These are phyloP conservation scores for Candida tropicalis DNA, from an alignment of 1,139 yeast genomes.

Conservation along the genomic window DNA sequence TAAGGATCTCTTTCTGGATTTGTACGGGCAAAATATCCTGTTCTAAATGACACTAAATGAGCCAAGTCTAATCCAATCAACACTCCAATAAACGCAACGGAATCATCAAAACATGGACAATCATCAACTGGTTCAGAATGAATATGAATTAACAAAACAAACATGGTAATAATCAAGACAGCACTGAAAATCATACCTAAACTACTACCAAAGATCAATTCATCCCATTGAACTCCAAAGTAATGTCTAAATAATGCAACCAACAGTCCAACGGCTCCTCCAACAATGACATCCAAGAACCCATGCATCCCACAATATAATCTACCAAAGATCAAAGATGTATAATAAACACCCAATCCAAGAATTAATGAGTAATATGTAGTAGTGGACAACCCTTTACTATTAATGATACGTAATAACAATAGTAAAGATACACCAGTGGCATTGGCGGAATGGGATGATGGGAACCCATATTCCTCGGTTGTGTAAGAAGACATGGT, in stretches of 20 bases:
- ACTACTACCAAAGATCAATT: slow-evolving; percentile 30
- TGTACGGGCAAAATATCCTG: slow-evolving; percentile 26
- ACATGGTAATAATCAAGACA: slow-evolving; percentile 38
- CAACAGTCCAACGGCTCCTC: slow-evolving; percentile 61
- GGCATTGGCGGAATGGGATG: slow-evolving; percentile 92
- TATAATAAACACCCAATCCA: slow-evolving; percentile 50
- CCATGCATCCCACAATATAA: slow-evolving; percentile 99
- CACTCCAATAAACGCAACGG: slow-evolving; percentile 93
- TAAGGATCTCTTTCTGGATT: slow-evolving; percentile 30
- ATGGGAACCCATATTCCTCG: slow-evolving; percentile 93
- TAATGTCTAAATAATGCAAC: slow-evolving; percentile 46
- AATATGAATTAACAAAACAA: slow-evolving; percentile 56
- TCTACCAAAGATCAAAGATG: slow-evolving; percentile 75
- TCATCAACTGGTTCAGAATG: slow-evolving; percentile 90
- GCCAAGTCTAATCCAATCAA: slow-evolving; percentile 71
- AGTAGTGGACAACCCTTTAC: slow-evolving; percentile 11
- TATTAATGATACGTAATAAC: slow-evolving; percentile 23
- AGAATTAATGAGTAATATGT: slow-evolving; percentile 16
- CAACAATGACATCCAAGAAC: slow-evolving; percentile 70
- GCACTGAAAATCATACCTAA: slow-evolving; percentile 36
- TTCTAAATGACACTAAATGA: slow-evolving; percentile 44
- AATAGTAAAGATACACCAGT: slow-evolving; percentile 69
- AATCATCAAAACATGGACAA: slow-evolving; percentile 96
- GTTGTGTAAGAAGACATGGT: slow-evolving; percentile 89
- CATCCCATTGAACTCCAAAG: slow-evolving; percentile 45